Percentiles rank a stretch among this genome's conserved stretches.
phyloP scores from a whole-genome alignment of 164 flowering plant genomes.

The Annona squamosa region DNA sequence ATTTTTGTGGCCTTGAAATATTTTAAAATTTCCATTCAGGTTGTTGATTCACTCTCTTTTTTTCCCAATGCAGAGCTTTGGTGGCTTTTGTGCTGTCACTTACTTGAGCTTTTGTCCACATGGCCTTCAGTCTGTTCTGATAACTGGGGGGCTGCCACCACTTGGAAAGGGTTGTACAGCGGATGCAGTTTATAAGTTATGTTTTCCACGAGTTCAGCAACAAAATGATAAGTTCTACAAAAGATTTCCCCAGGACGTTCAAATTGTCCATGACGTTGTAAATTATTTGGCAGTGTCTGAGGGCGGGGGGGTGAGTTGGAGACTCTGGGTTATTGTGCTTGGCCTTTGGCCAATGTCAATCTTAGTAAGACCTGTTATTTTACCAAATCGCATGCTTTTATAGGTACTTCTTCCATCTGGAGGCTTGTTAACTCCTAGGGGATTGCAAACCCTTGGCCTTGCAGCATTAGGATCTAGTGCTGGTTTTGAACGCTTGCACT shows the following conservation, averaged over 20 bases:
- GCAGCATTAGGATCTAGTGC: constrained; percentile 70
- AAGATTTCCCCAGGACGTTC: constrained; percentile 87
- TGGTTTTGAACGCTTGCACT: constrained; percentile 97
- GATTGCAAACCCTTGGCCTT: constrained; percentile 80
- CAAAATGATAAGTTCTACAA: constrained; percentile 90
- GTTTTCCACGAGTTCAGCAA: constrained; percentile 44
- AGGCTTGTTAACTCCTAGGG: constrained; percentile 74
- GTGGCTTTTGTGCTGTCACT: constrained; percentile 95
- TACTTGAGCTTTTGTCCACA: constrained; percentile 92
- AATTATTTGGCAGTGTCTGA: constrained; percentile 60
- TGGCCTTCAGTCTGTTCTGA: constrained; percentile 76
- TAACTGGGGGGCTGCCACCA: constrained; percentile 96
- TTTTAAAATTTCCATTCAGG: no score
- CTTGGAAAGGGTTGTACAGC: constrained; percentile 71
- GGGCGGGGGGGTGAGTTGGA: constrained; percentile 71
- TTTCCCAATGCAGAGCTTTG: constrained; percentile 65
- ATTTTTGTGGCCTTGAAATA: background rate
- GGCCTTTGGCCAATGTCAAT: background rate
- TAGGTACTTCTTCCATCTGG: constrained; percentile 95
- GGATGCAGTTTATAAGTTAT: constrained; percentile 61
- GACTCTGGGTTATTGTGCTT: background rate
- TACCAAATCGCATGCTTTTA: background rate
- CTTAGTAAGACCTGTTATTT: background rate
- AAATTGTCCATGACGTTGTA: constrained; percentile 69
- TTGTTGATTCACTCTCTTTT: background rate